Percentiles rank a stretch among this genome's conserved stretches.
phyloP scores from a whole-genome alignment of 192 early-diverging fungal genomes.

The Coemansia sp. region DNA sequence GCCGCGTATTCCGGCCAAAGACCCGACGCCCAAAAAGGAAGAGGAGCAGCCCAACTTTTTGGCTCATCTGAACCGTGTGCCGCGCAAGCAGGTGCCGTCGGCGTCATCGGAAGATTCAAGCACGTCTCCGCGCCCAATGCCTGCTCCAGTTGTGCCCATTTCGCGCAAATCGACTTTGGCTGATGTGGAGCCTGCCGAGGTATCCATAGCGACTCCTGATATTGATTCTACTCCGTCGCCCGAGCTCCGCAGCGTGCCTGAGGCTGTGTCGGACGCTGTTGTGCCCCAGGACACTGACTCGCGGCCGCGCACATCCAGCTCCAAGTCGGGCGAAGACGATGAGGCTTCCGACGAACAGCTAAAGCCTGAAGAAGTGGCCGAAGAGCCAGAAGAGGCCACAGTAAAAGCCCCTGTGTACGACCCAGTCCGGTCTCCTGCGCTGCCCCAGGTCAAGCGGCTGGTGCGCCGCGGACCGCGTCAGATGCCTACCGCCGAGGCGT shows the following conservation, averaged over 20 bases:
- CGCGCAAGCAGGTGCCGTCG: conserved; percentile 25
- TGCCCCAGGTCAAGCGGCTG: conserved; percentile 41
- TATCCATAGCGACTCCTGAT: not conserved
- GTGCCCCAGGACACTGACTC: not conserved
- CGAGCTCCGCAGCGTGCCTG: not conserved
- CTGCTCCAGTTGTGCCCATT: conserved; percentile 19
- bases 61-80: conserved; percentile 42
- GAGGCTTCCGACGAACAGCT: not conserved
- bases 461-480: conserved; percentile 48
- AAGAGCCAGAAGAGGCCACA: conserved; percentile 11
- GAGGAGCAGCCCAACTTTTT: conserved; percentile 44
- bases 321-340: conserved; percentile 4
- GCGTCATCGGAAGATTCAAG: conserved; percentile 25
- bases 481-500: conserved; percentile 48
- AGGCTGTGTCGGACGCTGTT: not conserved
- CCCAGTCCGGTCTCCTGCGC: conserved; percentile 43
- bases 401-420: conserved; percentile 13
- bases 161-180: conserved; percentile 7
- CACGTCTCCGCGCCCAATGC: conserved; percentile 14
- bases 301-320: conserved; percentile 1
- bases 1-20: conserved; percentile 24
- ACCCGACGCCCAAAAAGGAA: conserved; percentile 24
- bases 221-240: not conserved
- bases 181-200: conserved; percentile 1
- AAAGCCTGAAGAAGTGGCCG: conserved; percentile 1